Percentiles rank a stretch among this genome's conserved stretches.
phyloP scores from a whole-genome alignment of 306 rosid genomes.

The Sindora glabra region DNA sequence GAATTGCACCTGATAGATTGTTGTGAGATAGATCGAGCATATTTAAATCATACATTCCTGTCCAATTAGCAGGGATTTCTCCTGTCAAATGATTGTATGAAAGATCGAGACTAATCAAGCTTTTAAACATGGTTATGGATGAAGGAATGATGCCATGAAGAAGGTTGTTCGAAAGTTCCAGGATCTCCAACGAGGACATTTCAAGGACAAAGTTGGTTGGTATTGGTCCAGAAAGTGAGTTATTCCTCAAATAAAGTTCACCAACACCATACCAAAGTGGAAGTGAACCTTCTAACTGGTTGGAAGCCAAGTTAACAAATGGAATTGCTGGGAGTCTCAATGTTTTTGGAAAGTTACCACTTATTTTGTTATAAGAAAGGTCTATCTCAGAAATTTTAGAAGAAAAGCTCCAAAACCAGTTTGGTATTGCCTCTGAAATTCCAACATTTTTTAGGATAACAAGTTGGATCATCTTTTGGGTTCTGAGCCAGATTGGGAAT shows the following conservation, averaged over 20 bases:
- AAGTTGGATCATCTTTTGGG: conserved; percentile 2
- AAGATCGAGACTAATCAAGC: background rate
- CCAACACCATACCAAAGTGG: background rate
- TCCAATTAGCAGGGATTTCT: conserved; percentile 1
- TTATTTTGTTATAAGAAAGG: conserved; percentile 1
- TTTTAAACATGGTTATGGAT: background rate
- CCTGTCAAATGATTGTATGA: conserved; percentile 7
- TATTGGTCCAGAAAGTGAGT: conserved; percentile 12
- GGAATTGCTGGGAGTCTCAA: background rate
- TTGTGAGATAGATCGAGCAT: conserved; percentile 7
- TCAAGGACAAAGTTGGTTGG: background rate
- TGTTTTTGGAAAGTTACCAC: background rate
- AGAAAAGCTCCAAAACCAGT: conserved; percentile 6
- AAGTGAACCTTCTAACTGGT: conserved; percentile 14
- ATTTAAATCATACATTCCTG: background rate
- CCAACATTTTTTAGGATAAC: background rate
- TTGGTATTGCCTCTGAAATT: conserved; percentile 11
- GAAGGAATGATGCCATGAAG: conserved; percentile 10
- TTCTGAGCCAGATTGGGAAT: conserved; percentile 14
- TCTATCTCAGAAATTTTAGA: background rate
- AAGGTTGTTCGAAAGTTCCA: conserved; percentile 5
- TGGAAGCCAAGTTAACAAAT: background rate
- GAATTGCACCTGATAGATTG: conserved; percentile 8
- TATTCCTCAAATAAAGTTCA: background rate
- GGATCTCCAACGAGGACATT: background rate